A percentile compares a stretch with the other conserved stretches of the same genome.
These are phyloP conservation scores for Biscogniauxia sp. DNA, from an alignment of 2,329 filamentous ascomycete genomes.

Conservation along the genomic window DNA sequence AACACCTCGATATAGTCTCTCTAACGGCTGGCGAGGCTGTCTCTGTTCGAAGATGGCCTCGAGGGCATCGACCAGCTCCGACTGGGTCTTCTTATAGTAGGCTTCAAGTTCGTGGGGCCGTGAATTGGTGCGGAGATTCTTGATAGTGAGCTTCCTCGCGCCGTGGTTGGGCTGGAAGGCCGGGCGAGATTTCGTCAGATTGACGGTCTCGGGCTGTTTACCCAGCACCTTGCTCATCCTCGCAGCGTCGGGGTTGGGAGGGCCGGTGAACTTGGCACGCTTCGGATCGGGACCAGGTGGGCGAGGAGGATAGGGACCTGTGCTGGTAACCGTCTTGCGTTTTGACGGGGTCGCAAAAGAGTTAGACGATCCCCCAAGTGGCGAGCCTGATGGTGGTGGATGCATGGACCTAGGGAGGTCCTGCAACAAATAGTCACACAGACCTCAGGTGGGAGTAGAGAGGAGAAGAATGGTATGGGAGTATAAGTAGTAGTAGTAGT, in stretches of 20 bases:
- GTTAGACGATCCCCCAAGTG: constrained; percentile 24
- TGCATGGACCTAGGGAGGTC: constrained; percentile 30
- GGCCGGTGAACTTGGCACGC: constrained; percentile 19
- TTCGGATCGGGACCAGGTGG: constrained; percentile 17
- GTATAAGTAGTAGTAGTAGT: neutral
- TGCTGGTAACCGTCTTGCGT: constrained; percentile 20
- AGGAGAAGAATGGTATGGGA: constrained; percentile 4
- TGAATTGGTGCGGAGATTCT: constrained; percentile 74
- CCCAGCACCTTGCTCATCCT: constrained; percentile 31
- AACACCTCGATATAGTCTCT: constrained; percentile 84
- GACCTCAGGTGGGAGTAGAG: constrained; percentile 12
- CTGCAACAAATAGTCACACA: constrained; percentile 29
- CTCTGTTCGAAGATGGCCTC: constrained; percentile 67
- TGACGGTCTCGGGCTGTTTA: constrained; percentile 41
- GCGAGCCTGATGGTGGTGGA: constrained; percentile 25
- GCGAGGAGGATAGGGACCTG: constrained; percentile 7
- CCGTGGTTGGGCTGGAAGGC: constrained; percentile 72
- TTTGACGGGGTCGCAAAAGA: constrained; percentile 26
- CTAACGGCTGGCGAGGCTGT: constrained; percentile 69
- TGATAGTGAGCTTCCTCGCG: constrained; percentile 85
- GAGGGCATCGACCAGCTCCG: constrained; percentile 71
- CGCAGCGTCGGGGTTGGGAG: constrained; percentile 15
- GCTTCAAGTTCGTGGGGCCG: constrained; percentile 61
- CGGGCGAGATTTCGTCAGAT: constrained; percentile 43
- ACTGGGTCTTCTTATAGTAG: constrained; percentile 76